phyloP scores from a whole-genome alignment of 139 green algal species.

The Tetradesmus lagerheimii region DNA sequence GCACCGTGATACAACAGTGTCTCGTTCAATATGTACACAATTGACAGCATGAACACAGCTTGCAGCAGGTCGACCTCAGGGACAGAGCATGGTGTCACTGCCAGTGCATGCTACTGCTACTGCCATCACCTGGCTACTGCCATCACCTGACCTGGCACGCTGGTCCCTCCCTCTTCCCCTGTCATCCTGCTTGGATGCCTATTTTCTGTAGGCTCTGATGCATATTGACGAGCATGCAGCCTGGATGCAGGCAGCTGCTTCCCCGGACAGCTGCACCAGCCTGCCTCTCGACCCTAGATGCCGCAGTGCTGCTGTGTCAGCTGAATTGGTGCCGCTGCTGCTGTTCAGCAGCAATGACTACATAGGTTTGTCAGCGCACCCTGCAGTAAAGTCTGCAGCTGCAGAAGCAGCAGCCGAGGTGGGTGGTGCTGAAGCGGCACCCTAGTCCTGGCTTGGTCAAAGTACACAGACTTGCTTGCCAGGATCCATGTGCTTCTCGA shows the following conservation, averaged over 20 bases:
- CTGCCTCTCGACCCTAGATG: background rate
- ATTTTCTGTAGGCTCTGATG: constrained; percentile 16
- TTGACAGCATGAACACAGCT: no score
- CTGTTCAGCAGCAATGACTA: constrained; percentile 97
- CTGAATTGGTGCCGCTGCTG: constrained; percentile 57
- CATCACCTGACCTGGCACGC: no score
- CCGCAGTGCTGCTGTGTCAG: background rate
- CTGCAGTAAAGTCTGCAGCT: constrained; percentile 73
- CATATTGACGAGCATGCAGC: constrained; percentile 8
- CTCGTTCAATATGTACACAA: no score
- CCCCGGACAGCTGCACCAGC: constrained; percentile 18
- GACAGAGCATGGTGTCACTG: background rate
- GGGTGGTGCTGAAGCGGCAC: background rate
- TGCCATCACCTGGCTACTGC: background rate
- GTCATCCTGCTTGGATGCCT: no score
- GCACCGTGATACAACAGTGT: no score
- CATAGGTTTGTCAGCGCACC: constrained; percentile 91
- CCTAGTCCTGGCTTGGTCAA: no score
- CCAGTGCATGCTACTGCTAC: background rate
- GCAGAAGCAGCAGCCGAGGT: constrained; percentile 61
- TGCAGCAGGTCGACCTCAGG: no score
- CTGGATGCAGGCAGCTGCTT: background rate
- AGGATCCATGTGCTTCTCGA: no score
- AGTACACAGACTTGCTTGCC: no score
- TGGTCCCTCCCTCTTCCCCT: no score